Percentiles rank a stretch among this genome's conserved stretches.
Evolutionary conservation across 1,139 yeast genomes (phyloP).

Genomic region (Yamadazyma siamensis): DNA sequence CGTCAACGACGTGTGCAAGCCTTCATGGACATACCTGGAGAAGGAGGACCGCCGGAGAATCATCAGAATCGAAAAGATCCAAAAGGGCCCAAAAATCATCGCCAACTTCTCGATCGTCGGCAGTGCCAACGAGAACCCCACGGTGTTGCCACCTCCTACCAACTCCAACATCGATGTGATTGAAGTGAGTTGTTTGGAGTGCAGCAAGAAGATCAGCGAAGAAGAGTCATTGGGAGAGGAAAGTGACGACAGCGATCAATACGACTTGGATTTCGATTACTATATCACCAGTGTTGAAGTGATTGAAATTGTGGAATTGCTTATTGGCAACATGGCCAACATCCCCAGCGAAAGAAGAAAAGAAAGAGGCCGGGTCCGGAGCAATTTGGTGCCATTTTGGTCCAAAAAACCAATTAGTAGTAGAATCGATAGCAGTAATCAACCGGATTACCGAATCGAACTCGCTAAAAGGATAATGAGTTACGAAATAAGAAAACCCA

Average conservation of each 20-base stretch:
- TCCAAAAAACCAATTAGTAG: conserved; percentile 56
- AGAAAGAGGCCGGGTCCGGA: conserved; percentile 62
- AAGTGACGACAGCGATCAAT: conserved; percentile 16
- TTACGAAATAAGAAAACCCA: conserved; percentile 59
- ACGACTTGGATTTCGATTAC: conserved; percentile 31
- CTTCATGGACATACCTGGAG: conserved; percentile 49
- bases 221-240: conserved; percentile 31
- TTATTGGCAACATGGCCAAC: conserved; percentile 47
- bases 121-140: conserved; percentile 47
- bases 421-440: conserved; percentile 34
- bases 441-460: conserved; percentile 49
- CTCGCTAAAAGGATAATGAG: conserved; percentile 64
- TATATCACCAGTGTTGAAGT: conserved; percentile 67
- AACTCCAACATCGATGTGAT: conserved; percentile 43
- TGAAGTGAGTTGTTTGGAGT: conserved; percentile 58
- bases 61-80: conserved; percentile 53
- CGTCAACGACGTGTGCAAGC: conserved; percentile 45
- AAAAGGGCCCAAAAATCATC: conserved; percentile 42
- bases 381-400: conserved; percentile 69
- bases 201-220: conserved; percentile 18
- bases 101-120: conserved; percentile 53
- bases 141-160: conserved; percentile 31
- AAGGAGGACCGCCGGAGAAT: conserved; percentile 51
- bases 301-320: conserved; percentile 57
- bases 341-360: conserved; percentile 51